Evolutionary conservation across 2,329 filamentous ascomycete species (phyloP).

Genomic region (Fusarium agapanthi): DNA sequence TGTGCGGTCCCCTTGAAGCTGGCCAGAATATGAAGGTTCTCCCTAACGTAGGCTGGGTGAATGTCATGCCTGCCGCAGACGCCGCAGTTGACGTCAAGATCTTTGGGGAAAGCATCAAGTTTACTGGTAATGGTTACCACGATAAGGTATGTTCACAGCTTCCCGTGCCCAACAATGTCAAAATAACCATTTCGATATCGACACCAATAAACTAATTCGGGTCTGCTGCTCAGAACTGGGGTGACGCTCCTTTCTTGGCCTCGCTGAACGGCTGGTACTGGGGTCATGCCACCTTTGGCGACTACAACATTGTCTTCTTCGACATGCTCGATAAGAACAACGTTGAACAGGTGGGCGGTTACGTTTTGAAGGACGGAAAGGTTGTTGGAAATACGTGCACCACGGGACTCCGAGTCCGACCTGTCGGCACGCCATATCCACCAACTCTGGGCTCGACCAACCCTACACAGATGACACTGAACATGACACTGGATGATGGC

Average conservation of each 20-base stretch:
- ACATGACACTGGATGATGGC: neutral
- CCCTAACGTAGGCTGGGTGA: neutral
- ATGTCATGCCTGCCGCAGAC: neutral
- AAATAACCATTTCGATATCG: fast-evolving
- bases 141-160: neutral
- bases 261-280: neutral
- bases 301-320: neutral
- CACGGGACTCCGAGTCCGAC: neutral
- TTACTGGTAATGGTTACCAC: neutral
- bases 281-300: neutral
- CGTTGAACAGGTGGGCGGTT: neutral
- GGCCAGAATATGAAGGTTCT: neutral
- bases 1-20: neutral
- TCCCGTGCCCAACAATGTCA: neutral
- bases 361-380: neutral
- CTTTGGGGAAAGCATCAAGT: neutral
- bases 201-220: neutral
- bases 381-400: neutral
- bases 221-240: neutral
- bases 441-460: neutral
- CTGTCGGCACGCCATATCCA: neutral
- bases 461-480: neutral
- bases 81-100: neutral
- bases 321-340: neutral
- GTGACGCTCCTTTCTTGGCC: neutral